Base-by-base conservation (phyloP, 108 stramenopile genomes). In the Cylindrotheca fusiformis region DNA sequence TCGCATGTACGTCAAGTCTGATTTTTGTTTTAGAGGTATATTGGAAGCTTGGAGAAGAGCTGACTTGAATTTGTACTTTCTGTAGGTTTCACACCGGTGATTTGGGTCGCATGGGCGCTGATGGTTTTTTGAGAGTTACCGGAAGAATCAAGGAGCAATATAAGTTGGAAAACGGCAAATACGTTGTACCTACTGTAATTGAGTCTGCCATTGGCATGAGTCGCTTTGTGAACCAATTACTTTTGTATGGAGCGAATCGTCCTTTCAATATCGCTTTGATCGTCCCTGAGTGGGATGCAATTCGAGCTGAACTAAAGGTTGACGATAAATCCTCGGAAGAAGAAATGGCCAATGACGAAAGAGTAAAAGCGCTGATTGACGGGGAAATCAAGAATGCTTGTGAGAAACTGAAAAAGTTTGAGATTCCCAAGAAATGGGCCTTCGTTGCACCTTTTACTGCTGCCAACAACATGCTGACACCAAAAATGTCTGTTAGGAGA, bases 151-250 rank as follows among this genome's bases (percentile, higher is more conserved):
- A 93, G 71, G 95, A 94, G 68, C 96, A 94, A 74, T 98, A 94
- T 82, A 98, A 98, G 73, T 87, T 98, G 52, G 96, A 96, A 56
- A 98, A 98, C 80, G 97, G 97, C 2, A 96, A 97, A 65, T 97
- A 96, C 56, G 94, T 98, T 4, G 84, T 84, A 26, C 96, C 96
- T 2, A 84, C 91, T 1, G 93, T 94, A 1, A 81, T 98, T 41
- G 97, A 98, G 73, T 87, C 91, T 55, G 88, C 91, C 1, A 87
- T 96, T 60, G 80, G 86, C 2, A 80, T 91, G 64, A 91, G 88
- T 30, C 82, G 85, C 14, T 96, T 90, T 76, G 87, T 98, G 49
- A 79, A 68, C 12, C 97, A 98, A 75, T 87, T 92, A 19, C 90
- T 97, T 6, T 74, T 98, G 28, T 83, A 66, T 62, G 97, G 97